phyloP scores from a whole-genome alignment of 768 basidiomycete genomes.

The Termitomyces sp. region DNA sequence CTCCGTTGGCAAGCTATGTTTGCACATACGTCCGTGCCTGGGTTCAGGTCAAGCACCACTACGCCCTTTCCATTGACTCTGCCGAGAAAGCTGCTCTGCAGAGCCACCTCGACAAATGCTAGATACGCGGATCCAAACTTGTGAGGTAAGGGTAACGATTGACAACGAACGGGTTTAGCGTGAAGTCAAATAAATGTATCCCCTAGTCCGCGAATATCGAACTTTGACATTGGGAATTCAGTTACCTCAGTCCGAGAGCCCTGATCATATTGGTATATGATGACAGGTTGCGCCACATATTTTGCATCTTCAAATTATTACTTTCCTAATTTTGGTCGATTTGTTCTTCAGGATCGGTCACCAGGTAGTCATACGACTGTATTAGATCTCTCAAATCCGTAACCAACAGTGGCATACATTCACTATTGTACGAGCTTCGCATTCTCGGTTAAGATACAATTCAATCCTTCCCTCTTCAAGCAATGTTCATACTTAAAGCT shows the following conservation, averaged over 20 bases:
- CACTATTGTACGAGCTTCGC: conserved; percentile 24
- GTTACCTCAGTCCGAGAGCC: background rate
- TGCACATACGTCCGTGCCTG: conserved; percentile 53
- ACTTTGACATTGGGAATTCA: background rate
- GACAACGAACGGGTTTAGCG: background rate
- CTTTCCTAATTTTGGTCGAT: background rate
- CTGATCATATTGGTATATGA: background rate
- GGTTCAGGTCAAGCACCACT: conserved; percentile 48
- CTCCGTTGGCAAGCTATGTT: conserved; percentile 40
- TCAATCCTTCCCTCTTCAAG: conserved; percentile 61
- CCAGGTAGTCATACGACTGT: background rate
- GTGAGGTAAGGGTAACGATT: background rate
- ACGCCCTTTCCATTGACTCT: conserved; percentile 40
- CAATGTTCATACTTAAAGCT: conserved; percentile 74
- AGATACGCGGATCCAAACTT: background rate
- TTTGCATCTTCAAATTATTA: background rate
- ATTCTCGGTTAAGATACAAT: conserved; percentile 44
- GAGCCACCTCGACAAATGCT: conserved; percentile 24
- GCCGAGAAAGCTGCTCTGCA: conserved; percentile 47
- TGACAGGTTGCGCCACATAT: background rate
- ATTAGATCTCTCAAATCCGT: background rate
- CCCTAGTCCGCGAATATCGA: background rate
- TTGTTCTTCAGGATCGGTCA: background rate
- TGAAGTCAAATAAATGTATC: background rate
- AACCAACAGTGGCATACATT: background rate